Evolutionary conservation across 495 filamentous ascomycete species (phyloP).

Genomic region (Penicillium maclennaniae): DNA sequence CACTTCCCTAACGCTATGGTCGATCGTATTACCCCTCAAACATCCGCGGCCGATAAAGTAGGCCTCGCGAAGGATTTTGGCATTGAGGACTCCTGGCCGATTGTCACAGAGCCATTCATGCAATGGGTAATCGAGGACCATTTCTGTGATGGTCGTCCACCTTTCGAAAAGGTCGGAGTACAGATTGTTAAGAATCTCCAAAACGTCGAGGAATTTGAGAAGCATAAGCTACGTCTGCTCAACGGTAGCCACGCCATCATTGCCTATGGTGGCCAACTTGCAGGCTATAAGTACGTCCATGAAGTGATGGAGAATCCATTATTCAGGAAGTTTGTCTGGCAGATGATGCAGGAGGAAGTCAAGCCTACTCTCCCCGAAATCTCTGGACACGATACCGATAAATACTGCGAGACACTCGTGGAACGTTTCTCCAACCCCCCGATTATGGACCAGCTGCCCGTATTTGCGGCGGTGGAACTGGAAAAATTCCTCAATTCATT

Average conservation of each 20-base stretch:
- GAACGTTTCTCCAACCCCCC: constrained; percentile 49
- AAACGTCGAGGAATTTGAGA: constrained; percentile 46
- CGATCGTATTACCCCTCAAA: constrained; percentile 48
- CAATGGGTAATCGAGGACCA: constrained; percentile 50
- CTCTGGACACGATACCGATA: constrained; percentile 42
- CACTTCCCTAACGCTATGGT: constrained; percentile 51
- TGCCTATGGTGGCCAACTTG: constrained; percentile 43
- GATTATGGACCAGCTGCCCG: constrained; percentile 47
- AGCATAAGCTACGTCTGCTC: constrained; percentile 48
- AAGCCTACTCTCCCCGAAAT: constrained; percentile 44
- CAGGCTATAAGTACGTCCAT: constrained; percentile 46
- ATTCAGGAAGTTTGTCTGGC: constrained; percentile 40
- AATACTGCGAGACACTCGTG: constrained; percentile 43
- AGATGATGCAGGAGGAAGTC: constrained; percentile 49
- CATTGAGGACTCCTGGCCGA: constrained; percentile 45
- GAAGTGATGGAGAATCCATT: constrained; percentile 42
- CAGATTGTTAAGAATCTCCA: constrained; percentile 45
- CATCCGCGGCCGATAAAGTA: constrained; percentile 34
- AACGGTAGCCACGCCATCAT: constrained; percentile 47
- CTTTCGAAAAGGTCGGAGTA: constrained; percentile 45
- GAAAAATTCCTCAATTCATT: constrained; percentile 50
- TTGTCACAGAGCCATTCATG: constrained; percentile 49
- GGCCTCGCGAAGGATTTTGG: constrained; percentile 34
- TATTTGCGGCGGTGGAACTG: constrained; percentile 43
- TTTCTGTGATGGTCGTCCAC: constrained; percentile 44